These are phyloP conservation scores for Metschnikowia cerradonensis DNA, from an alignment of 805 yeast genomes.

Conservation along the genomic window DNA sequence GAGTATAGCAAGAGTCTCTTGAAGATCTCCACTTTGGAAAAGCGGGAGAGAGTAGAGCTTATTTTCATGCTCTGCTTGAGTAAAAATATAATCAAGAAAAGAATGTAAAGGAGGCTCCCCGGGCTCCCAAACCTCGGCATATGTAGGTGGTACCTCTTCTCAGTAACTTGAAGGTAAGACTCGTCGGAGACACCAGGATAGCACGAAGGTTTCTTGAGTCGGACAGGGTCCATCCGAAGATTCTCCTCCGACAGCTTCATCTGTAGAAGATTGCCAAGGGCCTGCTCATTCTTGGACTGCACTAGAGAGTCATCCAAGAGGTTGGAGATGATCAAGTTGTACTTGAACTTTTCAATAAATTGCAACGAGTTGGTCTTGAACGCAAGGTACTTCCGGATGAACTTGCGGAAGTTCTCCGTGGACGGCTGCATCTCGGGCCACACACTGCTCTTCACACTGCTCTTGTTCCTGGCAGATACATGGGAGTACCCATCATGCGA, in stretches of 20 bases:
- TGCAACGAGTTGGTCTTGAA: constrained; percentile 13
- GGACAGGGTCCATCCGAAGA: neutral
- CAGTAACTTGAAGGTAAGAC: constrained; percentile 13
- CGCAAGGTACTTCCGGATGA: constrained; percentile 25
- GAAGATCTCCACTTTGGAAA: constrained; percentile 24
- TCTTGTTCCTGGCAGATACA: neutral
- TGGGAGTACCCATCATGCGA: neutral
- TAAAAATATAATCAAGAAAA: constrained; percentile 26
- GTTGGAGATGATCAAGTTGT: constrained; percentile 34
- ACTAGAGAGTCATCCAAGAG: constrained; percentile 39
- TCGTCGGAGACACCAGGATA: constrained; percentile 21
- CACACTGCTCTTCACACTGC: neutral
- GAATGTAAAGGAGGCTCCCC: constrained; percentile 17
- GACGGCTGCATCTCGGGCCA: constrained; percentile 4
- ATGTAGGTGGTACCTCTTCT: constrained; percentile 13
- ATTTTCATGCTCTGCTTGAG: constrained; percentile 20
- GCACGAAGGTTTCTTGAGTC: neutral
- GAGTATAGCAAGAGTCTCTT: constrained; percentile 28
- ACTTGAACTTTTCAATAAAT: constrained; percentile 41
- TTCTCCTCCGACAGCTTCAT: constrained; percentile 3
- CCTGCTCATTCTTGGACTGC: constrained; percentile 40
- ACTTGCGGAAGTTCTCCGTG: constrained; percentile 21
- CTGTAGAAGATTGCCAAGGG: constrained; percentile 18
- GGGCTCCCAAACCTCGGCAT: constrained; percentile 4
- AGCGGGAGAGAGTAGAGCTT: constrained; percentile 5